Base-by-base conservation (phyloP, 2,329 filamentous ascomycete genomes). In the Ascochyta rabiei region DNA sequence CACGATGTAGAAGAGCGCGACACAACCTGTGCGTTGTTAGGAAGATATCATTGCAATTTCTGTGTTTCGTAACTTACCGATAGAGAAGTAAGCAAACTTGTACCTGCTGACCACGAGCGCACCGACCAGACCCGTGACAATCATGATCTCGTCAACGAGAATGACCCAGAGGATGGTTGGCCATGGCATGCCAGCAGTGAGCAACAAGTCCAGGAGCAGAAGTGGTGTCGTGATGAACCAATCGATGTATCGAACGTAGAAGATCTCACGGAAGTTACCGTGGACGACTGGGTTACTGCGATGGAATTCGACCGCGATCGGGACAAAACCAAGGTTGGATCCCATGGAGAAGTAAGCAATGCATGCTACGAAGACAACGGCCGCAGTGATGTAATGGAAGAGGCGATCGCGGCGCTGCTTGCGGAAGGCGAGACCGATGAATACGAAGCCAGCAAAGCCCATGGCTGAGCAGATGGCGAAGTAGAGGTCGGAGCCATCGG, bases 321-420 rank as follows among this genome's bases (percentile, higher is more conserved):
- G 82, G 2, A 82, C 81, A 71, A 83, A 86, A 30, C 86, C 86
- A 1, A 89, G 76, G 64, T 87, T 85, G 9, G 84, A 83, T n/a
- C 80, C 86, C 85, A 89, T 87, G 59, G 82, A 79, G 75, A 86
- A 89, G 75, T 89, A 88, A 13, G 85, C 80, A 60, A 89, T 84
- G 34, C 81, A 77, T 2, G 85, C 83, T 7, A 86, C 81, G 53
- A 85, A 79, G 26, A 83, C 83, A 53, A 87, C 82, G 10, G 75
- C 74, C 1, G 84, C 82, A 1, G 84, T 86, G 65, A 88, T 83
- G 76, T 87, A 87, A 74, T 88, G 84, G 75, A 88, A 88, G 42
- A 87, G 69, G 19, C 85, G 83, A 46, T 86, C 78, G 13, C 75
- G 71, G 40, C 83, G 80, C 4, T 81, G 81, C 67, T 84, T 85